Base-by-base conservation (phyloP, 1,284 basidiomycete genomes). In the Ganoderma leucocontextum region DNA sequence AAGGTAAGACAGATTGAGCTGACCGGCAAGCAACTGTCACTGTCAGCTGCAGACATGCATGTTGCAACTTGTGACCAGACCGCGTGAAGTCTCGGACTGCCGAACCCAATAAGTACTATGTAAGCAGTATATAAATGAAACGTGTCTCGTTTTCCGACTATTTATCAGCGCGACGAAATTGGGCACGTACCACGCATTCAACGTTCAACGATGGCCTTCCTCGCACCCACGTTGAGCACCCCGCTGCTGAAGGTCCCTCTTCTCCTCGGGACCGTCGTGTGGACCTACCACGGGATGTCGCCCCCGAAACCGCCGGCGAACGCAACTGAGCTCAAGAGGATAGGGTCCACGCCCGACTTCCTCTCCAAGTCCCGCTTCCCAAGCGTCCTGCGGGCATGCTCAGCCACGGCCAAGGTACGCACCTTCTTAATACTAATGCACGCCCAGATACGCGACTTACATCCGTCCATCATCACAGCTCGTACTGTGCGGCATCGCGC, bases 241-340 rank as follows among this genome's bases (percentile, higher is more conserved):
- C 57, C 57, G 33, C 36, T 58, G 29, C 36, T 58, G 7, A 58
- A 58, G n/a, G 57, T 58, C 7, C 57, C 36, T 2, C 57, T 58
- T 12, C 57, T 58, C 57, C 57, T 58, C 0, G 57, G 57, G 10
- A n/a, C 22, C n/a, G 57, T 12, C n/a, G n/a, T 38, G 19, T 58
- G 33, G 10, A 58, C 57, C 36, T 58, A 58, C 33, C 33, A 58
- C 8, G 57, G 57, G n/a, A 58, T 58, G 57, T n/a, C 57, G 33
- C 36, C 57, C 10, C 57, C 57, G 19, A 36, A n/a, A 38, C 19
- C 29, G 10, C 35, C 57, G 3, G 57, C 57, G 36, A n/a, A 35
- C 33, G 57, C 57, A 38, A n/a, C 57, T 5, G 57, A 58, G 57
- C 35, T 58, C 57, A 58, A 58, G 57, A 12, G 57, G 36, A 58